phyloP scores from a whole-genome alignment of 2,329 filamentous ascomycete genomes.

The Aspergillus sp. region DNA sequence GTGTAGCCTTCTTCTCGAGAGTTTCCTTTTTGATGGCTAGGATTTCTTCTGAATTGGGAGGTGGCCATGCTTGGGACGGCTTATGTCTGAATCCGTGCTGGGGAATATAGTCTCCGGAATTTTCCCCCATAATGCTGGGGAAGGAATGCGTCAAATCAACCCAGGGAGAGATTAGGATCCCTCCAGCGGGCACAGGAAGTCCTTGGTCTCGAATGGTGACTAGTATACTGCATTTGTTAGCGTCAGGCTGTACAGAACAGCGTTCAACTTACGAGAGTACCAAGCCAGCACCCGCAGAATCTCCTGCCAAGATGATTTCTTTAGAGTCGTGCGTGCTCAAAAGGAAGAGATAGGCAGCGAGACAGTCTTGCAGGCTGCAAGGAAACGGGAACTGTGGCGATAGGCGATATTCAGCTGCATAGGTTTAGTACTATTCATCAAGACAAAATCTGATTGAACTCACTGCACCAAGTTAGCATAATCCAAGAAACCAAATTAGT shows the following conservation, averaged over 20 bases:
- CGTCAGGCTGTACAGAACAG: background rate
- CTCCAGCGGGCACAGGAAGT: constrained; percentile 80
- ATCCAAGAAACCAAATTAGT: background rate
- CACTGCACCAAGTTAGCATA: constrained; percentile 18
- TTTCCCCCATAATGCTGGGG: constrained; percentile 73
- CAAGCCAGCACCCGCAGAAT: constrained; percentile 93
- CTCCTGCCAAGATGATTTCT: constrained; percentile 82
- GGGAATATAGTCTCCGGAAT: constrained; percentile 81
- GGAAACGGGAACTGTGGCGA: constrained; percentile 95
- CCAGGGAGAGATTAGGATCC: constrained; percentile 90
- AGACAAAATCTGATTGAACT: constrained; percentile 4
- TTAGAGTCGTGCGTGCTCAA: constrained; percentile 70
- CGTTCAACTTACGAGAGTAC: constrained; percentile 52
- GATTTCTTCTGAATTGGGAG: constrained; percentile 74
- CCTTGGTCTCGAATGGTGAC: constrained; percentile 77
- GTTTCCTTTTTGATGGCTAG: constrained; percentile 42
- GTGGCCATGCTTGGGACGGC: constrained; percentile 87
- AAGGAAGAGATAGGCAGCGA: constrained; percentile 82
- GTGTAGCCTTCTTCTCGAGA: constrained; percentile 37
- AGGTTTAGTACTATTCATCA: background rate
- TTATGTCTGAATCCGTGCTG: constrained; percentile 82
- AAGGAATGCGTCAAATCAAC: constrained; percentile 94
- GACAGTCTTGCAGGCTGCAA: constrained; percentile 82
- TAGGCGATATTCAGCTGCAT: constrained; percentile 67
- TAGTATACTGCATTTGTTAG: constrained; percentile 51